phyloP scores from a whole-genome alignment of 257 asterid species.

The Rubia yunnanensis region DNA sequence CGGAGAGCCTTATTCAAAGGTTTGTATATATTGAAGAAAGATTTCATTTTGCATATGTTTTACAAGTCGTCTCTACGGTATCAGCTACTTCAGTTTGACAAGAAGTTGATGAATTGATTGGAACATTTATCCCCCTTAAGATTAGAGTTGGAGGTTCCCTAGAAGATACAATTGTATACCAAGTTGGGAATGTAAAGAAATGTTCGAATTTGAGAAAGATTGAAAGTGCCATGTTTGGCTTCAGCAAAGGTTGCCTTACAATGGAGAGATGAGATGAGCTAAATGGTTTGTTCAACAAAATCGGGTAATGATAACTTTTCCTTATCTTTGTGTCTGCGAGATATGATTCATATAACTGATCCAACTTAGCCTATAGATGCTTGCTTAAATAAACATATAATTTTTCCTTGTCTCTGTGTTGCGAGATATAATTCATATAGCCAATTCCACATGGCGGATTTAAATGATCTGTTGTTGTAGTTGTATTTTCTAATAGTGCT shows the following conservation, averaged over 20 bases:
- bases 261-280: slow-evolving; percentile 68
- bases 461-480: no score
- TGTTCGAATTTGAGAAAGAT: slow-evolving; percentile 47
- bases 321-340: no score
- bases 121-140: slow-evolving; percentile 54
- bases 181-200: slow-evolving; percentile 31
- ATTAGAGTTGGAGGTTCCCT: slow-evolving; percentile 67
- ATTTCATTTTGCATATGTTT: neutral
- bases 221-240: slow-evolving; percentile 39
- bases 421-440: no score
- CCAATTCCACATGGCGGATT: no score
- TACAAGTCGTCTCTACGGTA: neutral
- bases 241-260: slow-evolving; percentile 48
- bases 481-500: no score
- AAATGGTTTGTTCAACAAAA: slow-evolving; percentile 39
- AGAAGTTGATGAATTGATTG: neutral
- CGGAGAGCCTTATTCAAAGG: slow-evolving; percentile 63
- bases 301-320: no score
- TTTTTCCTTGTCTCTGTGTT: no score
- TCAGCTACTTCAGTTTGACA: neutral
- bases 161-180: slow-evolving; percentile 58
- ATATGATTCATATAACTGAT: neutral
- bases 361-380: no score
- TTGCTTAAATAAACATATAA: no score
- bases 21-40: slow-evolving; percentile 8